These are phyloP conservation scores for Ophiosphaerella narmari DNA, from an alignment of 2,329 filamentous ascomycete species.

Conservation along the genomic window DNA sequence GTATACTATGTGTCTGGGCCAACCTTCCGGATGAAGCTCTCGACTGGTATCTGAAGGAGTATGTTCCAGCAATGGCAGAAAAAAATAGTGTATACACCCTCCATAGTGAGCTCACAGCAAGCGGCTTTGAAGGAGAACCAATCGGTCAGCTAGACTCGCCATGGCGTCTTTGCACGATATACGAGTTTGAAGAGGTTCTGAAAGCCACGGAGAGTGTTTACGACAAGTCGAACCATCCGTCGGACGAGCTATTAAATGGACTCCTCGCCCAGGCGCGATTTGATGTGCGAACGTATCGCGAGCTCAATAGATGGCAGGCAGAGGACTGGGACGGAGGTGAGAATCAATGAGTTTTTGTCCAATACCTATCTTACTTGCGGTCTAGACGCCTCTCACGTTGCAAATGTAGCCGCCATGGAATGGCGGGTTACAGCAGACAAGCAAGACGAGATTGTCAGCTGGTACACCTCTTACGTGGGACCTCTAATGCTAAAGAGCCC, in stretches of 20 bases:
- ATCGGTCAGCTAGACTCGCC: conserved; percentile 20
- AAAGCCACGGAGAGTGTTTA: conserved; percentile 4
- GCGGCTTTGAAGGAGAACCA: conserved; percentile 19
- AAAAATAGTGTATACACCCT: conserved; percentile 11
- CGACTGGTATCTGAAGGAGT: conserved; percentile 22
- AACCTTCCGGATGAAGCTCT: conserved; percentile 13
- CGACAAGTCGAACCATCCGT: conserved; percentile 4
- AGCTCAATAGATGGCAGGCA: conserved; percentile 17
- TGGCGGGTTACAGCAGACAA: conserved; percentile 10
- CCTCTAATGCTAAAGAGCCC: conserved; percentile 12
- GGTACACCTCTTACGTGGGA: conserved; percentile 9
- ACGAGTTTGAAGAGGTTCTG: conserved; percentile 7
- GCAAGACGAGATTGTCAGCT: conserved; percentile 16
- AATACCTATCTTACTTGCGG: conserved; percentile 1
- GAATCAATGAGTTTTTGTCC: neutral
- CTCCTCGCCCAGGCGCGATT: conserved; percentile 12
- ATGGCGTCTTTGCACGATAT: conserved; percentile 17
- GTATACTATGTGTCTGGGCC: conserved; percentile 24
- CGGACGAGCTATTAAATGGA: conserved; percentile 2
- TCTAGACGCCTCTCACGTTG: conserved; percentile 15
- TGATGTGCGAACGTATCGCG: conserved; percentile 15
- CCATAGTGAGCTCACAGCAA: conserved; percentile 17
- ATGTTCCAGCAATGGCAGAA: conserved; percentile 8
- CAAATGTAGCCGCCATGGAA: conserved; percentile 20
- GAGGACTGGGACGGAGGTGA: conserved; percentile 17